Evolutionary conservation across 495 filamentous ascomycete species (phyloP), one percentile per base, ranked within the genome.

Genomic region (Parathielavia hyrcaniae): DNA sequence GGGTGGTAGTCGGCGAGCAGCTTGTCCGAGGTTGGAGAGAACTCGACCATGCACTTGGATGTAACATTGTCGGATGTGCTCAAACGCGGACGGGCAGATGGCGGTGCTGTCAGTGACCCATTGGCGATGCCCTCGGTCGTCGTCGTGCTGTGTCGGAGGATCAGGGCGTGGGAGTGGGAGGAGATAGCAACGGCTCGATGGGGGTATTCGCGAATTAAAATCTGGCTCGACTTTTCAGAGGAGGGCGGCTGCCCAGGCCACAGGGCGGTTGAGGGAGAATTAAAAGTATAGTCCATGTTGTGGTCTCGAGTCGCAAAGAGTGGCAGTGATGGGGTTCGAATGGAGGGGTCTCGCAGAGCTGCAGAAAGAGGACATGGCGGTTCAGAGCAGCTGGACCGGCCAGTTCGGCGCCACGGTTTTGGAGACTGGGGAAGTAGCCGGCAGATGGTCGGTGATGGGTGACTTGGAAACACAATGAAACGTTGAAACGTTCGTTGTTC

Each of bases 11-110:
- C 85, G 57, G 75, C 75, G 36, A 97, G 75, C 53, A 93, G 80
- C 45, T 81, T 76, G 44, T 81, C 73, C n/a, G 81, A 74, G n/a
- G 79, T 66, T 12, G 79, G 74, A 1, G 82, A 75, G 72, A 97
- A 95, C 68, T 97, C 90, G 55, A 97, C 90, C 73, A 92, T 87
- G 73, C 90, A 96, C 58, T 85, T 85, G 20, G 81, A 70, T 16
- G 73, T 59, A 41, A 63, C 56, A 45, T 66, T 66, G 56, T 79
- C 77, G 30, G 64, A 64, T 50, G 68, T 64, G 39, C 54, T 43
- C 32, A 58, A 64, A 22, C 73, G 73, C 50, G 71, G 65, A 26
- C 77, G 70, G 19, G 69, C 65, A 13, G 74, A 74, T 23, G 72
- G 63, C 40, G 79, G 63, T 45, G 77, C 78, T 4, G 72, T 62